These are phyloP conservation scores for Torrubiella hemipterigena DNA, from an alignment of 2,329 filamentous ascomycete genomes.

Conservation along the genomic window DNA sequence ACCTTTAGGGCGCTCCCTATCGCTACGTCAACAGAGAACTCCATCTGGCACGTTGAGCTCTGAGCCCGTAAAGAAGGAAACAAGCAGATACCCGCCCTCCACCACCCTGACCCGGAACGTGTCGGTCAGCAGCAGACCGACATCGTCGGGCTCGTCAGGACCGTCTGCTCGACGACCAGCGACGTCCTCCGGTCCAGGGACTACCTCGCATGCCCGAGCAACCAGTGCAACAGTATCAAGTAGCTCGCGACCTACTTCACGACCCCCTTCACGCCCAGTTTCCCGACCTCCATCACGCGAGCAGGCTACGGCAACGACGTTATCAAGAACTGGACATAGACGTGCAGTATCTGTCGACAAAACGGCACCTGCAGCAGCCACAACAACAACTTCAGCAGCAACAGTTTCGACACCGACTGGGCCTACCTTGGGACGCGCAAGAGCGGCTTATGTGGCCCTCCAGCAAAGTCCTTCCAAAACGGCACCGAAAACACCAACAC, in stretches of 20 bases:
- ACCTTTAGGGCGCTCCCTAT: conserved; percentile 9
- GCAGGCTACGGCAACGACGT: conserved; percentile 7
- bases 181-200: conserved; percentile 16
- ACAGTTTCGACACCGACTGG: too few relatives aligned
- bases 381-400: conserved; percentile 7
- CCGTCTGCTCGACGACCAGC: conserved; percentile 15
- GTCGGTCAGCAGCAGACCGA: conserved; percentile 13
- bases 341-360: conserved; percentile 11
- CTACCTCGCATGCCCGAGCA: conserved; percentile 16
- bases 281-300: conserved; percentile 7
- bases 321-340: conserved; percentile 8
- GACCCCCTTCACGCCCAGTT: conserved; percentile 6
- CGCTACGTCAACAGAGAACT: conserved; percentile 10
- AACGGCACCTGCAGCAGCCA: conserved; percentile 8
- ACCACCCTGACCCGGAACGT: conserved; percentile 11
- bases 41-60: too few relatives aligned
- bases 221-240: conserved; percentile 17
- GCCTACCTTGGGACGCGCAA: conserved; percentile 22
- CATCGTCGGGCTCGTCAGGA: conserved; percentile 6
- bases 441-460: conserved; percentile 47
- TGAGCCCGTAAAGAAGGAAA: conserved; percentile 11
- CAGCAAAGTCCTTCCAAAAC: conserved; percentile 54
- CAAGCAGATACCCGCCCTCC: conserved; percentile 20
- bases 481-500: conserved; percentile 49
- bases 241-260: conserved; percentile 18